These are phyloP conservation scores for Patellifolia procumbens DNA, from an alignment of 179 eudicot genomes.

Conservation along the genomic window DNA sequence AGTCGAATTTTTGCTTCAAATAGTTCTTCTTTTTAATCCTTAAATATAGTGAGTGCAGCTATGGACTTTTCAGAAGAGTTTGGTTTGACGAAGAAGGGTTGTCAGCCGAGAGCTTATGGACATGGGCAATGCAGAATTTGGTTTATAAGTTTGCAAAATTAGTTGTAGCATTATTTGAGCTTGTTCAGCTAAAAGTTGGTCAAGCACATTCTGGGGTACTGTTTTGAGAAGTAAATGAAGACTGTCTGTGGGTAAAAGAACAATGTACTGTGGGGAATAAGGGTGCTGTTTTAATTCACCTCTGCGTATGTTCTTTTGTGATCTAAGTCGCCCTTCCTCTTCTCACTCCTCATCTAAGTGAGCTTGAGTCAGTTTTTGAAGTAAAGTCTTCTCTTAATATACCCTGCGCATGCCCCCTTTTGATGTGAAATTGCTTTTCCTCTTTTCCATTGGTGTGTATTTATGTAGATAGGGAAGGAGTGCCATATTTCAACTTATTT, in stretches of 20 bases:
- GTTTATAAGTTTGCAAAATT: neutral
- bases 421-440: no score
- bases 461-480: no score
- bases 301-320: no score
- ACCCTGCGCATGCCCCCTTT: neutral
- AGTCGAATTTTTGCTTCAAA: neutral
- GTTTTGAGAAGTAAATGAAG: neutral
- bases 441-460: no score
- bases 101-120: neutral
- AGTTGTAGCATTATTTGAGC: neutral
- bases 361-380: neutral
- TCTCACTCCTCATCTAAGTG: no score
- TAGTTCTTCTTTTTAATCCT: neutral
- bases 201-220: neutral
- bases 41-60: neutral
- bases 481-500: no score
- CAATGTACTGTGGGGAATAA: neutral
- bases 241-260: no score
- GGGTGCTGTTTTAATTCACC: no score
- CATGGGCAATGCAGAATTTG: neutral
- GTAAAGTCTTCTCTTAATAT: neutral
- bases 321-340: no score
- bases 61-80: neutral
- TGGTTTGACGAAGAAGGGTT: neutral
- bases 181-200: neutral